phyloP scores from a whole-genome alignment of 2,329 filamentous ascomycete genomes.

The Reticulascus tulasneorum region DNA sequence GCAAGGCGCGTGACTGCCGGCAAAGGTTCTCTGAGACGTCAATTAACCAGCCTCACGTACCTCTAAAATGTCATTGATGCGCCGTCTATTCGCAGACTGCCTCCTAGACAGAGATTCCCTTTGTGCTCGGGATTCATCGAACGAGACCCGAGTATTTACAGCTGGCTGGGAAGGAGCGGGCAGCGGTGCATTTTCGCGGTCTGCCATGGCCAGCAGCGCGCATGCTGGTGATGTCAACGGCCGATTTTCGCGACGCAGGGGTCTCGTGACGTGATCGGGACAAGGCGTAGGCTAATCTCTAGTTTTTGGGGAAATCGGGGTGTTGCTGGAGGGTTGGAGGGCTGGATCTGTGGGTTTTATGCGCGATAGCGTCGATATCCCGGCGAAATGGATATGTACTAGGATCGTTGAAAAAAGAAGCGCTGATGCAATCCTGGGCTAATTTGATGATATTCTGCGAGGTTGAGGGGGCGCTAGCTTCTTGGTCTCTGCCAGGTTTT shows the following conservation, averaged over 20 bases:
- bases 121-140: constrained; percentile 7
- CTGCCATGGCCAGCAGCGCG: background rate
- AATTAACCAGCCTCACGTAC: too few species aligned
- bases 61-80: constrained; percentile 43
- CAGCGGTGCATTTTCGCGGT: constrained; percentile 7
- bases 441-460: too few species aligned
- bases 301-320: background rate
- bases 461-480: too few species aligned
- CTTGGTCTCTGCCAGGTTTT: too few species aligned
- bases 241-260: constrained; percentile 11
- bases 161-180: constrained; percentile 4
- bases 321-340: background rate
- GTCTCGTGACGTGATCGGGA: constrained; percentile 22
- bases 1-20: background rate
- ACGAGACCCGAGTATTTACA: constrained; percentile 10
- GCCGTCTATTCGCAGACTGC: constrained; percentile 30
- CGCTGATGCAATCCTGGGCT: too few species aligned
- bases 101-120: constrained; percentile 8
- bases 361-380: too few species aligned
- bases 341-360: too few species aligned
- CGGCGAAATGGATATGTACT: too few species aligned
- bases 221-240: background rate
- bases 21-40: background rate
- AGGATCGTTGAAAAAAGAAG: too few species aligned
- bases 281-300: constrained; percentile 1